Base-by-base conservation (phyloP, 1,284 basidiomycete species). In the Ustilago tritici region DNA sequence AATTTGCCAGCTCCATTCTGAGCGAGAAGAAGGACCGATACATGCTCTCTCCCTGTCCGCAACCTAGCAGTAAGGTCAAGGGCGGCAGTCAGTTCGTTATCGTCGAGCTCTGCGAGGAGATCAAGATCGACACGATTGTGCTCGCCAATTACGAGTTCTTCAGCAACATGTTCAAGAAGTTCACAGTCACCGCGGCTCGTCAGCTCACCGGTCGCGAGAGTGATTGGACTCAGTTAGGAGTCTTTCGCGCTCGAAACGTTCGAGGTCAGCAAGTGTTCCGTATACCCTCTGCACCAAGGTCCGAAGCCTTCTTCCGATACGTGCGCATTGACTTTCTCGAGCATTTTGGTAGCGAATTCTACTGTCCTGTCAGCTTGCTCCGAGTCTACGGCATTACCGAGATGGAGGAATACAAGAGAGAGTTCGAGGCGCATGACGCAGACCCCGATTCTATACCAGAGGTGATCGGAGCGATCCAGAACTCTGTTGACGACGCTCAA, bases 131-230 rank as follows among this genome's bases (percentile, higher is more conserved):
- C 86, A 96, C 95, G 0, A 90, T 99, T 57, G 95, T 98, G 84
- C 88, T 99, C 7, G 95, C 95, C 61, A 97, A 98, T 83, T 97
- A 93, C 86, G 96, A 99, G 87, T 98, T 98, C 88, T 99, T 98
- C 88, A 95, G 93, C 80, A 95, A 95, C 11, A 93, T 98, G 58
- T 97, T 99, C 88, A 93, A 94, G 86, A 93, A 95, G 61, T 93
- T 99, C 76, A 90, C 90, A 3, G 92, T 99, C 50, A 93, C 92
- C 81, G 93, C 94, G 2, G 91, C 93, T 6, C 92, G 93, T 85
- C 91, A 91, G 41, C 88, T 90, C 28, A 90, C 92, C 19, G 91
- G 89, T 23, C 94, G 93, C 89, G 91, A 90, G 1, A 88, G 89
- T 54, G 81, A 85, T 40, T 90, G 89, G 89, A 84, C 86, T 35